phyloP scores from a whole-genome alignment of 805 yeast species.

The Teunomyces lycoperdinae region DNA sequence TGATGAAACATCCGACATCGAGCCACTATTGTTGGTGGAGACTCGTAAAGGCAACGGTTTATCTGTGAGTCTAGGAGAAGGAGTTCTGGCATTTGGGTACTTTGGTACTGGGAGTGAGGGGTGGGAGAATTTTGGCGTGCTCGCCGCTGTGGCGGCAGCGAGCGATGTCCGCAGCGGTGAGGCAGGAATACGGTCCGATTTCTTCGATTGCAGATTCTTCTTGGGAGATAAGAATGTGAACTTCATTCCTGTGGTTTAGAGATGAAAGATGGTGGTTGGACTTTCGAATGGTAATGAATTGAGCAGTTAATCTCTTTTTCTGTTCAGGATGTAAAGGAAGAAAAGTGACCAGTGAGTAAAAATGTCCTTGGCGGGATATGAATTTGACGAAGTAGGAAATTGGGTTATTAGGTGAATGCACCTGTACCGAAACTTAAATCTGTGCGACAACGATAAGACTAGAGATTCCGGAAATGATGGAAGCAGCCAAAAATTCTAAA shows the following conservation, averaged over 20 bases:
- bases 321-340: neutral
- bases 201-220: neutral
- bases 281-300: too few species aligned
- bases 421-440: neutral
- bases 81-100: neutral
- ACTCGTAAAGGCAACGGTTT: conserved; percentile 1
- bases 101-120: neutral
- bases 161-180: neutral
- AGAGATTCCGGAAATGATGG: neutral
- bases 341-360: neutral
- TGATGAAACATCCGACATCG: neutral
- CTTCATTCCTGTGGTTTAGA: neutral
- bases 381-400: neutral
- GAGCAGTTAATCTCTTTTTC: neutral
- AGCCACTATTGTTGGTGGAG: neutral
- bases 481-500: neutral
- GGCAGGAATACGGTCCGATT: neutral
- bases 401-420: neutral
- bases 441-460: neutral
- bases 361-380: neutral
- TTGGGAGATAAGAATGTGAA: neutral
- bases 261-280: neutral
- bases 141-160: neutral
- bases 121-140: neutral
- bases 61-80: neutral